phyloP scores from a whole-genome alignment of 2,329 filamentous ascomycete genomes.

The Botrytis byssoidea region DNA sequence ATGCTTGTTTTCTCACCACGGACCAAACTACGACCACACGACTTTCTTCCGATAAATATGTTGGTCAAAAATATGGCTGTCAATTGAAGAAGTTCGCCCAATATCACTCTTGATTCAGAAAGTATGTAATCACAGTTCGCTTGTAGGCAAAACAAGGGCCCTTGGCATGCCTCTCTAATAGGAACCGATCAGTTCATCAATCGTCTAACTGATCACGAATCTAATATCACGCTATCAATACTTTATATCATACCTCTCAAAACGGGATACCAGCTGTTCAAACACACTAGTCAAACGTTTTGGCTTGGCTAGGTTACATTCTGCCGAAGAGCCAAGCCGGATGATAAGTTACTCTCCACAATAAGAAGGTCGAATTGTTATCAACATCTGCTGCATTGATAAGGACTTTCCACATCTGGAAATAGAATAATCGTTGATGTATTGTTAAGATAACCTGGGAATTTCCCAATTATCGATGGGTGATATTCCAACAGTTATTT shows the following conservation, averaged over 20 bases:
- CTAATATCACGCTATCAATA: neutral
- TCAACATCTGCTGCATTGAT: neutral
- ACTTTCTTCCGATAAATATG: too few species aligned
- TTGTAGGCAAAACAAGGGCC: neutral
- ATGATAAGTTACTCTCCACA: neutral
- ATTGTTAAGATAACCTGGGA: neutral
- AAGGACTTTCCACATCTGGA: neutral
- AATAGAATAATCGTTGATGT: neutral
- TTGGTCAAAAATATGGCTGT: neutral
- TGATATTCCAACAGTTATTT: neutral
- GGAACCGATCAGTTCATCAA: neutral
- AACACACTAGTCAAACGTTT: neutral
- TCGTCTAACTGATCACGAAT: neutral
- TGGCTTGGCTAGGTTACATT: neutral
- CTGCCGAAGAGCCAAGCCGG: neutral
- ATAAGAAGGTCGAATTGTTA: neutral
- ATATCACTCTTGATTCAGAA: neutral
- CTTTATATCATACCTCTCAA: too few species aligned
- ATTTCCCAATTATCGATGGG: neutral
- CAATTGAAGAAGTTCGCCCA: accelerated
- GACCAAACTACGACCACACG: neutral
- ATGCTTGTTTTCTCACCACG: neutral
- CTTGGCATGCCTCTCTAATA: neutral
- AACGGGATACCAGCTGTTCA: neutral
- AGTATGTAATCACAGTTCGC: neutral